phyloP scores from a whole-genome alignment of 2,329 filamentous ascomycete species.

The Talaromyces sp. region DNA sequence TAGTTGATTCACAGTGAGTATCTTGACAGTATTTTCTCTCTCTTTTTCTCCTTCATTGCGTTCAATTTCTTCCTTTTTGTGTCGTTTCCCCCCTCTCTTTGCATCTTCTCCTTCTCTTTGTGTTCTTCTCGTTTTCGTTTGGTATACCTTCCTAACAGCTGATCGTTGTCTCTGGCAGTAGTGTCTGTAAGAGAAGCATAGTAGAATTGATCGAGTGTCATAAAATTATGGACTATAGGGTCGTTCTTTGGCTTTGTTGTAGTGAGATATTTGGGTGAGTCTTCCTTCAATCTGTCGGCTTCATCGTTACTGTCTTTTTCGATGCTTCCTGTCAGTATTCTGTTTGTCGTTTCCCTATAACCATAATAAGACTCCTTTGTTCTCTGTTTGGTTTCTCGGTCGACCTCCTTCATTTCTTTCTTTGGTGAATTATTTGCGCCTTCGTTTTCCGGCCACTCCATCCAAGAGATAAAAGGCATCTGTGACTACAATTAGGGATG shows the following conservation, averaged over 20 bases:
- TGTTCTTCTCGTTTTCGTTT: background rate
- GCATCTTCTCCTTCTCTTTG: background rate
- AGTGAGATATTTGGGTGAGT: background rate
- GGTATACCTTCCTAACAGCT: slow-evolving; percentile 10
- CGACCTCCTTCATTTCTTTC: background rate
- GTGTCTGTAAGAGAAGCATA: slow-evolving; percentile 11
- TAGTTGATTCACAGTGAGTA: slow-evolving; percentile 16
- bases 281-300: background rate
- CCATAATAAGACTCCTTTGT: background rate
- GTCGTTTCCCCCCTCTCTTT: background rate
- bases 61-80: background rate
- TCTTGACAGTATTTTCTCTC: slow-evolving; percentile 2
- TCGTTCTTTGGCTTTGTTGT: background rate
- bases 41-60: slow-evolving; percentile 2
- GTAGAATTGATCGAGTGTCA: slow-evolving; percentile 16
- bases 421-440: background rate
- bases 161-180: slow-evolving; percentile 9
- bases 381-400: background rate
- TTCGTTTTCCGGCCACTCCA: background rate
- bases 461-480: slow-evolving; percentile 12
- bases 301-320: background rate
- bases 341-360: background rate
- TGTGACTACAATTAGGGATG: background rate
- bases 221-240: slow-evolving; percentile 1
- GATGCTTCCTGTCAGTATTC: background rate